A percentile compares a stretch with the other conserved stretches of the same genome.
Evolutionary conservation across 495 filamentous ascomycete species (phyloP).

Genomic region (Beverwykella pulmonaria): DNA sequence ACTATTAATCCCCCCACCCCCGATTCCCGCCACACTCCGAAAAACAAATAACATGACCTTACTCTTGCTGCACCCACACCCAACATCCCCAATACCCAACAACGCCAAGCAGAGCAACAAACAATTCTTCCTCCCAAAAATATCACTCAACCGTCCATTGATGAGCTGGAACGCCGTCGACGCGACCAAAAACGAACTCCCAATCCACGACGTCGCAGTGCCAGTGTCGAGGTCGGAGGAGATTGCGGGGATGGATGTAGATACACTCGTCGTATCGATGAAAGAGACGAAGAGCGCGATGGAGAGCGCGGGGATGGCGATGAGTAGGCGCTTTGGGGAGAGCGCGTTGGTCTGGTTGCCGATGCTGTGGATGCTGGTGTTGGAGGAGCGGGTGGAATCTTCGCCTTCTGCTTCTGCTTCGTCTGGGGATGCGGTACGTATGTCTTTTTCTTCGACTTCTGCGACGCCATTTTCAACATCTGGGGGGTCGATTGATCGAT

Average conservation of each 20-base stretch:
- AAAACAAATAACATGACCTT: constrained; percentile 37
- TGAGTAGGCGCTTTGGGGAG: constrained; percentile 31
- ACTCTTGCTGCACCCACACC: constrained; percentile 37
- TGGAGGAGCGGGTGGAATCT: neutral
- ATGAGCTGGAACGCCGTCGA: constrained; percentile 45
- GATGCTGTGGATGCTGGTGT: constrained; percentile 19
- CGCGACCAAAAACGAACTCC: constrained; percentile 41
- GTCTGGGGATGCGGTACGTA: neutral
- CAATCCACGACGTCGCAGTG: constrained; percentile 45
- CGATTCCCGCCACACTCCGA: constrained; percentile 25
- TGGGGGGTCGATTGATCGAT: neutral
- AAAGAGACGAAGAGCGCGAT: constrained; percentile 41
- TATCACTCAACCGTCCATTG: constrained; percentile 46
- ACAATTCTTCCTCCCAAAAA: constrained; percentile 45
- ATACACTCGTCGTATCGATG: constrained; percentile 44
- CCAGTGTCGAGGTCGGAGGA: constrained; percentile 37
- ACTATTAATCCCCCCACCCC: constrained; percentile 39
- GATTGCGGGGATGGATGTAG: constrained; percentile 46
- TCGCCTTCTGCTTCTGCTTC: neutral
- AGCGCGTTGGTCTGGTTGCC: constrained; percentile 27
- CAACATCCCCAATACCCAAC: constrained; percentile 37
- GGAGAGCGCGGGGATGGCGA: constrained; percentile 41
- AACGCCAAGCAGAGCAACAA: constrained; percentile 37
- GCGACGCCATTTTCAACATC: constrained; percentile 14
- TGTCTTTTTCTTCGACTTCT: neutral